Base-by-base conservation (phyloP, 305 asterid species). In the Fraxinus paxiana region DNA sequence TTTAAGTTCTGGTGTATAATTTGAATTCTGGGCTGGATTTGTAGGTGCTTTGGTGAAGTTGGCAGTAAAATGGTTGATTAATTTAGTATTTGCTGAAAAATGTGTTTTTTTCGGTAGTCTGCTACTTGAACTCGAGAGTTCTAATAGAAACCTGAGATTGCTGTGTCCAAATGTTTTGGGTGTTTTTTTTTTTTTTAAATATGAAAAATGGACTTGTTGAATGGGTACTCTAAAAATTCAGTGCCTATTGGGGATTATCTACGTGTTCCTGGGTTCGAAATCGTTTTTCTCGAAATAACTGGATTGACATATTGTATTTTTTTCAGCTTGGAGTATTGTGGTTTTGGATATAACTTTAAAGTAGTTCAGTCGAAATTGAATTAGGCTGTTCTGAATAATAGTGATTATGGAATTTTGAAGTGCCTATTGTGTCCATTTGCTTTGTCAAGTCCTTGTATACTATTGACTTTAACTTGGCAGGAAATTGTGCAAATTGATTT, bases 401-500 rank as follows among this genome's bases (percentile, higher is more conserved):
- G 81, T 74, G 43, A 51, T 6, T 22, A 3, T 59, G 67, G 46
- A 48, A 22, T 76, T 51, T 76, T 10, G 76, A 43, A 0, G 6
- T 75, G 81, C 78, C 72, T 73, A 28, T 78, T 37, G 28, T 41
- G 51, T 56, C 54, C 46, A 15, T 82, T 61, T 5, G 33, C 43
- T 83, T 77, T 61, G 24, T 81, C 20, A 65, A 77, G 76, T 86
- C 83, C 34, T 77, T 74, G 31, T 31, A 78, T 76, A 33, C 46
- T 33, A 26, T 63, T 59, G 73, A 17, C 67, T 77, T 76, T 30
- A 81, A 71, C 70, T 83, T 63, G 63, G 74, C 85, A 82, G 86
- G 83, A 61, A 38, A 71, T 59, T 80, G 69, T 67, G 71, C 82
- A 80, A 82, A 65, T 77, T 81, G 82, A 35, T 67, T 80, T 30